A percentile compares a stretch with the other conserved stretches of the same genome.
phyloP scores from a whole-genome alignment of 208 protist species.

The Acanthamoeba comandoni region DNA sequence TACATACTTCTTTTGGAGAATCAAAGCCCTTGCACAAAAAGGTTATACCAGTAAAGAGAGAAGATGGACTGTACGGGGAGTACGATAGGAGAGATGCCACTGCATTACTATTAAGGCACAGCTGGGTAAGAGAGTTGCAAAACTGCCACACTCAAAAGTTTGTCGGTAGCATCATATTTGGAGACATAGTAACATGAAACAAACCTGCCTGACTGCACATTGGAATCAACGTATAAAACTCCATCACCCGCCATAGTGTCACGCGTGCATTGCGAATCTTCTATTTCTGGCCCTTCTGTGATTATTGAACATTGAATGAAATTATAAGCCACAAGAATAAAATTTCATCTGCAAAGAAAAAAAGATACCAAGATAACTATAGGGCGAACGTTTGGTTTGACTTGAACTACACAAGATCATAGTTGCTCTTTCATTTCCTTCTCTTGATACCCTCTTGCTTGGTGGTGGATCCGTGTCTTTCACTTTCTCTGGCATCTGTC shows the following conservation, averaged over 20 bases:
- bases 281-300: neutral
- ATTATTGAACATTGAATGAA: too few species aligned
- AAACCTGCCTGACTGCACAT: neutral
- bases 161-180: neutral
- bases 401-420: too few species aligned
- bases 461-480: too few species aligned
- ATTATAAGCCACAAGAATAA: too few species aligned
- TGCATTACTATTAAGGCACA: neutral
- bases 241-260: slow-evolving; percentile 58
- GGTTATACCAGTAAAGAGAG: slow-evolving; percentile 32
- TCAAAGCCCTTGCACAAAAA: slow-evolving; percentile 51
- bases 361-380: too few species aligned
- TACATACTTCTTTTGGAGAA: slow-evolving; percentile 27
- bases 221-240: slow-evolving; percentile 29
- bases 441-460: too few species aligned
- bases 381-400: too few species aligned
- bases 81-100: slow-evolving; percentile 22
- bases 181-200: neutral
- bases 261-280: slow-evolving; percentile 11
- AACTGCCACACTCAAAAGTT: neutral
- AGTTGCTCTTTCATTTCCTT: too few species aligned
- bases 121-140: too few species aligned
- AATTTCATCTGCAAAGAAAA: too few species aligned
- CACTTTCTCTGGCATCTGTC: too few species aligned
- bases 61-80: slow-evolving; percentile 7